Conservation (phyloP, 2,329 filamentous ascomycete genomes). For the Fusarium sulawesiense region DNA sequence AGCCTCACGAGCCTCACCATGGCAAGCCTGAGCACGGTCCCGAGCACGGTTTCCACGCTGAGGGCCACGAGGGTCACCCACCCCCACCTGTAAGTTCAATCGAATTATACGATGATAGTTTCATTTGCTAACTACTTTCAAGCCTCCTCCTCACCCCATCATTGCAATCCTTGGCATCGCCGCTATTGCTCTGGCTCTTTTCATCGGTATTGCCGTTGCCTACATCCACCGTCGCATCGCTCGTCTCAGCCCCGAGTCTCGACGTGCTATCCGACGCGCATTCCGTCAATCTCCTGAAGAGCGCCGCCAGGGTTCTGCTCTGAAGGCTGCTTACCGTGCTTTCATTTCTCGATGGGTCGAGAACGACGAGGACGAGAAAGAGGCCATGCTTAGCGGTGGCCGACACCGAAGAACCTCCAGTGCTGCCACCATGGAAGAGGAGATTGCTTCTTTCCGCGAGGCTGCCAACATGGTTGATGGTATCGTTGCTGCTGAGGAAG, state of each 20-base stretch:
- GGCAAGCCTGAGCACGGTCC: conserved; percentile 39
- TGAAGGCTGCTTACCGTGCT: conserved; percentile 46
- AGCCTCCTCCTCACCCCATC: conserved; percentile 31
- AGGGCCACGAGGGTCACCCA: conserved; percentile 21
- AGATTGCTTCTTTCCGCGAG: conserved; percentile 60
- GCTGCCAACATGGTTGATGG: conserved; percentile 60
- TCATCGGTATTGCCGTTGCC: conserved; percentile 43
- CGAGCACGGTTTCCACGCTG: conserved; percentile 21
- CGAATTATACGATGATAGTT: neutral
- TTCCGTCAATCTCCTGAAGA: conserved; percentile 43
- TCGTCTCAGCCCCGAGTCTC: conserved; percentile 33
- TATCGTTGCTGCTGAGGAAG: conserved; percentile 59
- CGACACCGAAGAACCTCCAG: conserved; percentile 26
- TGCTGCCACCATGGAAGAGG: conserved; percentile 59
- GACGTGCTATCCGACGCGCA: conserved; percentile 42
- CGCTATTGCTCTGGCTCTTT: conserved; percentile 41
- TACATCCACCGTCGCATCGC: conserved; percentile 41
- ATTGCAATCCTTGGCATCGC: conserved; percentile 44
- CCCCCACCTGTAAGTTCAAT: conserved; percentile 37
- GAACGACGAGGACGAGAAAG: conserved; percentile 40
- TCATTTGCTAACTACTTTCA: neutral
- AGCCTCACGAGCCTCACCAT: conserved; percentile 34
- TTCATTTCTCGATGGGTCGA: conserved; percentile 48
- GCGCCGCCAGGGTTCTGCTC: conserved; percentile 44
- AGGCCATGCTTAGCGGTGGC: conserved; percentile 36